Conservation (phyloP, 129 eudicot species). For the Logfia minima region DNA sequence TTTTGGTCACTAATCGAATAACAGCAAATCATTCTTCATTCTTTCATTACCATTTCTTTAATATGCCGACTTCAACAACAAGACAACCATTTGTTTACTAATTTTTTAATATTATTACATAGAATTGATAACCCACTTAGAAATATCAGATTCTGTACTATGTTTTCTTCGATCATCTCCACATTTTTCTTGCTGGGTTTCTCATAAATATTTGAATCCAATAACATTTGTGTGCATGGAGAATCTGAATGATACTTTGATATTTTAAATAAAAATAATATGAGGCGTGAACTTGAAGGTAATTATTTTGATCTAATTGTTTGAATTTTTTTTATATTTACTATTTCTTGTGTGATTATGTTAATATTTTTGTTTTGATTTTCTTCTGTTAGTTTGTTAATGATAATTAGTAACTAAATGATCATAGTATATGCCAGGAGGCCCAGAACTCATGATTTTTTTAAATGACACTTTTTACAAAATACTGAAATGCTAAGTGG, state of each 20-base stretch:
- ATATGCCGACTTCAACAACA: constrained; percentile 4
- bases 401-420: neutral
- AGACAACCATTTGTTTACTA: neutral
- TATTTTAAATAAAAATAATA: constrained; percentile 2
- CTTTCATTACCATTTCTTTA: neutral
- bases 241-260: constrained; percentile 9
- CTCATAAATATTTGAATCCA: constrained; percentile 5
- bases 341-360: constrained; percentile 1
- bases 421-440: neutral
- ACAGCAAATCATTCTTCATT: neutral
- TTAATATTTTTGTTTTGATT: neutral
- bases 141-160: neutral
- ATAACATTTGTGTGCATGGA: neutral
- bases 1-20: neutral
- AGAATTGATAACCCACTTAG: neutral
- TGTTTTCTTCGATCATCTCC: constrained; percentile 1
- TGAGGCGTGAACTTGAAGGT: constrained; percentile 34
- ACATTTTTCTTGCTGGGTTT: neutral
- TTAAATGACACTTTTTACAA: too few relatives aligned
- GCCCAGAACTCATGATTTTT: too few relatives aligned
- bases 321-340: neutral
- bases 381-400: neutral
- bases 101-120: neutral
- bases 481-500: too few relatives aligned
- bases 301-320: constrained; percentile 1